phyloP scores from a whole-genome alignment of 345 rosid genomes.

The Passiflora organensis region DNA sequence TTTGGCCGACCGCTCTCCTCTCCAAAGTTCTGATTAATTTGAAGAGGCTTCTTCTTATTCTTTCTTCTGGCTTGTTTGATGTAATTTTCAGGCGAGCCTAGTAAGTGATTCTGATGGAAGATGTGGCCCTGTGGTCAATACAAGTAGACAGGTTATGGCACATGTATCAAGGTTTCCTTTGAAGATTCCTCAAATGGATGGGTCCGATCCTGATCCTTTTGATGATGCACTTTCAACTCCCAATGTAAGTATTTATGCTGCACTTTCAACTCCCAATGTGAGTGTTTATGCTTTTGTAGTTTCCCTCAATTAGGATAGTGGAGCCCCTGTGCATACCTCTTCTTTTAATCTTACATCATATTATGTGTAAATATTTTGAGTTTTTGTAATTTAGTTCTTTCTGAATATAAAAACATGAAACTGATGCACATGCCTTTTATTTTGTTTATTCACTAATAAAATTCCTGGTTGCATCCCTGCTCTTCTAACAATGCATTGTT shows the following conservation, averaged over 20 bases:
- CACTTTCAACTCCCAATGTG: conserved; percentile 92
- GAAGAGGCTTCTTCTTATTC: too few relatives aligned
- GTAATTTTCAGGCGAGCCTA: conserved; percentile 32
- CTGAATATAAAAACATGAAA: too few relatives aligned
- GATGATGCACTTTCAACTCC: conserved; percentile 91
- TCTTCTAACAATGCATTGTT: too few relatives aligned
- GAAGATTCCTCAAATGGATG: conserved; percentile 91
- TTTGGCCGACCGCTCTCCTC: too few relatives aligned
- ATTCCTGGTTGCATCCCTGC: too few relatives aligned
- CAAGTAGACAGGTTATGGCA: conserved; percentile 19
- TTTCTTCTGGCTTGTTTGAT: conserved; percentile 6
- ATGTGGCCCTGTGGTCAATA: conserved; percentile 5
- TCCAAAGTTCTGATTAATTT: too few relatives aligned
- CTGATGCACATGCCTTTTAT: too few relatives aligned
- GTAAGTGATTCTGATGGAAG: conserved; percentile 19
- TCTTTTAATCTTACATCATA: too few relatives aligned
- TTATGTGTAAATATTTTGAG: too few relatives aligned
- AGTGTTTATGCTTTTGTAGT: conserved; percentile 19
- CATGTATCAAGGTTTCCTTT: conserved; percentile 21
- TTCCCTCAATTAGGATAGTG: neutral
- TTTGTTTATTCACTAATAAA: too few relatives aligned
- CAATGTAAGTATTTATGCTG: conserved; percentile 81
- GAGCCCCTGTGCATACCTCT: too few relatives aligned
- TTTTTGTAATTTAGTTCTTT: too few relatives aligned
- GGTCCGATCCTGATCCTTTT: conserved; percentile 89